Evolutionary conservation across 805 yeast species (phyloP).

Genomic region (Candida ficus): DNA sequence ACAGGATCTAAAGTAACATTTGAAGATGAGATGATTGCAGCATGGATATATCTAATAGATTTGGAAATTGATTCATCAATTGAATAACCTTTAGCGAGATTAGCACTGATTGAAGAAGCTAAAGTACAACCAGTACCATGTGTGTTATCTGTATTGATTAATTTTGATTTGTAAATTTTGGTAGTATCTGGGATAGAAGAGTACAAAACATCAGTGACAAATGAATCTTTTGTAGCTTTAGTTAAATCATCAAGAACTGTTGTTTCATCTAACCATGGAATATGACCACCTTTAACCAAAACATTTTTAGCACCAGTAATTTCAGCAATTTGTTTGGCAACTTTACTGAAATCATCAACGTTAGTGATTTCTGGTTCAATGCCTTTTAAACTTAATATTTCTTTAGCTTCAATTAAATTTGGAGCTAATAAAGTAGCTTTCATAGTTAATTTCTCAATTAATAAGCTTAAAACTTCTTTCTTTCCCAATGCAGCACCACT

Average conservation of each 20-base stretch:
- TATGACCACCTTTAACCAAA: constrained; percentile 79
- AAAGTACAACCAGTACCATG: constrained; percentile 94
- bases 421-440: constrained; percentile 68
- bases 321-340: constrained; percentile 36
- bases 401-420: constrained; percentile 60
- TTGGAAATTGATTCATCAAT: constrained; percentile 46
- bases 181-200: constrained; percentile 32
- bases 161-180: constrained; percentile 43
- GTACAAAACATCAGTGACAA: constrained; percentile 51
- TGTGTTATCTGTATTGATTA: constrained; percentile 45
- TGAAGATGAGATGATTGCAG: constrained; percentile 46
- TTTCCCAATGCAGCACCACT: constrained; percentile 62
- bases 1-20: constrained; percentile 39
- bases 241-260: constrained; percentile 13
- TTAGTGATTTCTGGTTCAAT: constrained; percentile 24
- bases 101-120: constrained; percentile 74
- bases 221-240: constrained; percentile 15
- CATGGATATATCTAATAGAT: constrained; percentile 62
- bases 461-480: constrained; percentile 37
- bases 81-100: constrained; percentile 51
- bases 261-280: constrained; percentile 34
- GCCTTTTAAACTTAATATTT: constrained; percentile 31
- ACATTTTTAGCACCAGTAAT: constrained; percentile 44
- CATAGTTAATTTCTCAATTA: constrained; percentile 42
- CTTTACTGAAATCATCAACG: constrained; percentile 34